Conservation (phyloP, 2,329 filamentous ascomycete genomes). For the Aureobasidium zeae region DNA sequence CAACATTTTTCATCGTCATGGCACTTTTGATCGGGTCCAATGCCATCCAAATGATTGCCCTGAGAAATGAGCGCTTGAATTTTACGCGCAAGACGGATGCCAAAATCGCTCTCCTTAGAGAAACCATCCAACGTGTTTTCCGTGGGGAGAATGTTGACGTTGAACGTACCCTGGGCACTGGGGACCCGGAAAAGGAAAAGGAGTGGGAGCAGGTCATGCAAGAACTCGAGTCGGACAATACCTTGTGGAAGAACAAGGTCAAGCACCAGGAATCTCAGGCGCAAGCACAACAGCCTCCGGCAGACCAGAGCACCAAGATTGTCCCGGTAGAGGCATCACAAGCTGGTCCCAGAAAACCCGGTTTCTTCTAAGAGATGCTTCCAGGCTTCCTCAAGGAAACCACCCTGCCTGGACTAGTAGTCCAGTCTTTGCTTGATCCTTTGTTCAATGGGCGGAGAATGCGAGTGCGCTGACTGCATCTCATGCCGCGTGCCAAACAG, state of each 20-base stretch:
- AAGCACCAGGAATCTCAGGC: background rate
- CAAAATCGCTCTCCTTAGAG: constrained; percentile 64
- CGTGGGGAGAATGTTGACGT: constrained; percentile 75
- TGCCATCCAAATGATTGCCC: constrained; percentile 80
- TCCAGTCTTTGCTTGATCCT: no score
- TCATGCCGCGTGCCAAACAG: constrained; percentile 3
- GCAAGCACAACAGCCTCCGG: background rate
- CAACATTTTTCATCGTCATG: constrained; percentile 56
- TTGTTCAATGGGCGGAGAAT: no score
- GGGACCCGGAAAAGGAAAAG: constrained; percentile 61
- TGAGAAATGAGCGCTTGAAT: constrained; percentile 65
- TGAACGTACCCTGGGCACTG: constrained; percentile 69
- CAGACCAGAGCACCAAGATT: constrained; percentile 5
- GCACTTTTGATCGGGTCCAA: constrained; percentile 83
- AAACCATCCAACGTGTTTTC: constrained; percentile 63
- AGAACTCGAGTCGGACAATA: constrained; percentile 15
- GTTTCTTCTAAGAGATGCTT: constrained; percentile 7
- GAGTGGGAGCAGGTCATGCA: constrained; percentile 65
- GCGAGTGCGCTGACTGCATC: no score
- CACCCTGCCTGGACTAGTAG: no score
- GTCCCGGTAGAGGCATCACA: background rate
- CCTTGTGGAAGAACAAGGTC: constrained; percentile 13
- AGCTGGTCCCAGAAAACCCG: constrained; percentile 1
- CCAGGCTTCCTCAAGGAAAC: no score
- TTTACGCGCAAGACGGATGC: constrained; percentile 70